These are phyloP conservation scores for Blastobotrys persicus DNA, from an alignment of 1,139 yeast genomes.

Conservation along the genomic window DNA sequence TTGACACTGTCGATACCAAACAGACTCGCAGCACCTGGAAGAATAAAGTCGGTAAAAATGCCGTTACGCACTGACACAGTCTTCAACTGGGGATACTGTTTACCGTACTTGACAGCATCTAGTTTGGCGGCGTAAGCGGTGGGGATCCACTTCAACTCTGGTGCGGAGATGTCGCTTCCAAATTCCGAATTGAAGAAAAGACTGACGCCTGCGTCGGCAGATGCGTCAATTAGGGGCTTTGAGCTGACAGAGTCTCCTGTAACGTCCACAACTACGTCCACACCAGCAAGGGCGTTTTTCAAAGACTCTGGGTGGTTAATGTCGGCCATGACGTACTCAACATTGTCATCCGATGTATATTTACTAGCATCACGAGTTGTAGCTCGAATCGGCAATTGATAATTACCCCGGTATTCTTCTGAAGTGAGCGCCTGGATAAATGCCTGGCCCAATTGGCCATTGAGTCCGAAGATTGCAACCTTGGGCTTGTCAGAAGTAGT, in stretches of 20 bases:
- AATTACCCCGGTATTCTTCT: conserved; percentile 34
- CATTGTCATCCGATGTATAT: conserved; percentile 34
- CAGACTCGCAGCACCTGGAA: conserved; percentile 13
- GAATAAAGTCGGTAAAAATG: conserved; percentile 42
- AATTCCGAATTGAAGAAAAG: conserved; percentile 62
- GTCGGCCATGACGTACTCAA: conserved; percentile 29
- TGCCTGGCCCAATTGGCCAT: conserved; percentile 53
- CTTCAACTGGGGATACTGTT: conserved; percentile 47
- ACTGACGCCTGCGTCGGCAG: conserved; percentile 46
- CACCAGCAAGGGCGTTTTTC: conserved; percentile 44
- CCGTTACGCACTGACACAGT: conserved; percentile 49
- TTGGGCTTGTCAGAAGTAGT: conserved; percentile 12
- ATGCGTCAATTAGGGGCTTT: conserved; percentile 38
- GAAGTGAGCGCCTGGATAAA: conserved; percentile 47
- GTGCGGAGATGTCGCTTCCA: conserved; percentile 38
- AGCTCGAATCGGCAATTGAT: conserved; percentile 51
- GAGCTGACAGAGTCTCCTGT: conserved; percentile 37
- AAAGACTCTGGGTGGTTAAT: conserved; percentile 23
- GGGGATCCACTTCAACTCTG: not conserved
- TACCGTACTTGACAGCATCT: conserved; percentile 38
- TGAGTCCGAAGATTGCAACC: conserved; percentile 53
- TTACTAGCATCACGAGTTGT: conserved; percentile 47
- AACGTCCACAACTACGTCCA: conserved; percentile 52
- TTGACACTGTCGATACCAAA: conserved; percentile 34
- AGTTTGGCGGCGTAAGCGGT: conserved; percentile 32